Conservation (phyloP, 2,329 filamentous ascomycete species). For the Thelonectria rubi region DNA sequence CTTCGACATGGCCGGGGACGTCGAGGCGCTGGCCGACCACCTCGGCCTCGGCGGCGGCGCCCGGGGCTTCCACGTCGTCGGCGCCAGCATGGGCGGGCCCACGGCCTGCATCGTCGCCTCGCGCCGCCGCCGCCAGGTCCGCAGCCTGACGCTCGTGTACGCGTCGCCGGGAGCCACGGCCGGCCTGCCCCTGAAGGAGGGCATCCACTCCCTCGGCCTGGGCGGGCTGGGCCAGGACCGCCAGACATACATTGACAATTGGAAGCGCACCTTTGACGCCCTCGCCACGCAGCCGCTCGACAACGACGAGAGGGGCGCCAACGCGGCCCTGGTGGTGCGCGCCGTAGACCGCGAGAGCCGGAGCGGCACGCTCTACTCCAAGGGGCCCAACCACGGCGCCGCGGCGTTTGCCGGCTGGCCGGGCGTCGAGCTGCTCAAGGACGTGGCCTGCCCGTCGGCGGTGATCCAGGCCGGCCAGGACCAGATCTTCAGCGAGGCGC, state of each 20-base stretch:
- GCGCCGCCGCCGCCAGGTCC: slow-evolving; percentile 26
- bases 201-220: background rate
- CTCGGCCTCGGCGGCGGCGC: slow-evolving; percentile 32
- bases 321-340: background rate
- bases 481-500: slow-evolving; percentile 41
- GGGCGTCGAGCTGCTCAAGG: slow-evolving; percentile 33
- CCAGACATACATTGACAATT: slow-evolving; percentile 7
- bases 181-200: slow-evolving; percentile 23
- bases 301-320: slow-evolving; percentile 18
- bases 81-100: slow-evolving; percentile 41
- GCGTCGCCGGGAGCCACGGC: slow-evolving; percentile 35
- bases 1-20: slow-evolving; percentile 40
- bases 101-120: slow-evolving; percentile 37
- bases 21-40: slow-evolving; percentile 42
- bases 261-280: slow-evolving; percentile 10
- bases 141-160: slow-evolving; percentile 39
- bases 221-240: slow-evolving; percentile 5
- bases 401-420: slow-evolving; percentile 38
- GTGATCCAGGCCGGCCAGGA: slow-evolving; percentile 44
- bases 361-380: slow-evolving; percentile 41
- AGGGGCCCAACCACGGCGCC: slow-evolving; percentile 40
- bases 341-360: slow-evolving; percentile 26
- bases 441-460: slow-evolving; percentile 39
- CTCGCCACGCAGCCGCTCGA: slow-evolving; percentile 22
- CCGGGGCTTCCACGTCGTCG: slow-evolving; percentile 39